Conservation (phyloP, 441 rosid species). For the Populus hybrid region DNA sequence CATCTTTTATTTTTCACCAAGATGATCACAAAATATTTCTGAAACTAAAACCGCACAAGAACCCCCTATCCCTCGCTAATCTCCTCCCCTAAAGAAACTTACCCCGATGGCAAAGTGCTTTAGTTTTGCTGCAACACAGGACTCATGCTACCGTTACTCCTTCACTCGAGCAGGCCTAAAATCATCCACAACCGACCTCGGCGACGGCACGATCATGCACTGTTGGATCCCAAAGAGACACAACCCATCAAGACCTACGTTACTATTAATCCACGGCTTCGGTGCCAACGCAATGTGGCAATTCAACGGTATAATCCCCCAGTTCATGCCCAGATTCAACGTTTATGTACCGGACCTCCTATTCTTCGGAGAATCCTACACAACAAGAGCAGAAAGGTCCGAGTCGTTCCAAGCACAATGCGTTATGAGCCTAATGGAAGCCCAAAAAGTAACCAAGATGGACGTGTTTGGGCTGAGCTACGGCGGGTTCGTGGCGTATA, state of each 20-base stretch:
- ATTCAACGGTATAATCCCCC: conserved; percentile 49
- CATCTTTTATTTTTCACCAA: too few relatives aligned
- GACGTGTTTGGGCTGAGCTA: conserved; percentile 65
- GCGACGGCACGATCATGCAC: conserved; percentile 74
- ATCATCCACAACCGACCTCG: conserved; percentile 61
- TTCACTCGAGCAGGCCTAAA: conserved; percentile 61
- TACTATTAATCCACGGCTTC: conserved; percentile 67
- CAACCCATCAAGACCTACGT: conserved; percentile 39
- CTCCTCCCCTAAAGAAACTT: neutral
- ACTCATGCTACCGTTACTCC: conserved; percentile 52
- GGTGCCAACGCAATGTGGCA: conserved; percentile 98
- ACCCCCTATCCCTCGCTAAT: neutral
- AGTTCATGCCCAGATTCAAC: conserved; percentile 50
- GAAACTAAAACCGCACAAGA: neutral
- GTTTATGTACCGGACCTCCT: conserved; percentile 74
- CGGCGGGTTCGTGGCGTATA: conserved; percentile 73
- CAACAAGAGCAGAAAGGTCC: conserved; percentile 58
- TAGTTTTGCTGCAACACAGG: conserved; percentile 46
- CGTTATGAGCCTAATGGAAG: conserved; percentile 45
- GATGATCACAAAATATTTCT: neutral
- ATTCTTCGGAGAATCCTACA: conserved; percentile 55
- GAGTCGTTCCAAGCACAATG: conserved; percentile 45
- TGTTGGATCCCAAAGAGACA: conserved; percentile 60
- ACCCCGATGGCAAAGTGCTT: conserved; percentile 48
- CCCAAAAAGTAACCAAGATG: conserved; percentile 39